phyloP scores from a whole-genome alignment of 352 stramenopile species.

The Peronospora destructor region DNA sequence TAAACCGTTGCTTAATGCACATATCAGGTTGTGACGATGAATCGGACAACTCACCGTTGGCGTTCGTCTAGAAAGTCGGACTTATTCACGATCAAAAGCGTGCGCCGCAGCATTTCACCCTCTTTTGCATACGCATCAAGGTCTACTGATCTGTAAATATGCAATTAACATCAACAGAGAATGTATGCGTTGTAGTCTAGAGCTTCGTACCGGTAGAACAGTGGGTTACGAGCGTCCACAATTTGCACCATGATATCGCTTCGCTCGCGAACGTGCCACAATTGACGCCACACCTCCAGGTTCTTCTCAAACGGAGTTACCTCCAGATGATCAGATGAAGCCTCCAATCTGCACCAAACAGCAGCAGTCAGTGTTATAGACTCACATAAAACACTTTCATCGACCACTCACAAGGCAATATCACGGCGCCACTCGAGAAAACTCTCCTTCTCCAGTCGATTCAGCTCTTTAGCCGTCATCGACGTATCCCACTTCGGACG shows the following conservation, averaged over 20 bases:
- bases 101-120: slow-evolving; percentile 81
- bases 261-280: slow-evolving; percentile 98
- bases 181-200: not conserved
- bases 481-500: slow-evolving; percentile 91
- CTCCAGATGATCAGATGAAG: slow-evolving; percentile 68
- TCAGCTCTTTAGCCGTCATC: slow-evolving; percentile 94
- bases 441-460: slow-evolving; percentile 92
- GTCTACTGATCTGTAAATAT: slow-evolving; percentile 83
- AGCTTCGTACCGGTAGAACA: slow-evolving; percentile 90
- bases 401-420: slow-evolving; percentile 83
- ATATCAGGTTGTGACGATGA: not conserved
- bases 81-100: slow-evolving; percentile 98
- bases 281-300: slow-evolving; percentile 98
- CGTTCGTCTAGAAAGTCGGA: slow-evolving; percentile 94
- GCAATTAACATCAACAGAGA: not conserved
- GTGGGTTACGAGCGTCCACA: slow-evolving; percentile 96
- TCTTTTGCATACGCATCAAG: slow-evolving; percentile 93
- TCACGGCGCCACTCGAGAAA: slow-evolving; percentile 97
- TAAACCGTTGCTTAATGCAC: not conserved
- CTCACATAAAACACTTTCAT: not conserved
- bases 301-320: slow-evolving; percentile 99
- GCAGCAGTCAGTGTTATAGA: slow-evolving; percentile 8
- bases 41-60: slow-evolving; percentile 62
- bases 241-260: slow-evolving; percentile 98
- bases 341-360: slow-evolving; percentile 47